phyloP scores from a whole-genome alignment of 257 asterid species.

The Fraxinus quadrangulata region DNA sequence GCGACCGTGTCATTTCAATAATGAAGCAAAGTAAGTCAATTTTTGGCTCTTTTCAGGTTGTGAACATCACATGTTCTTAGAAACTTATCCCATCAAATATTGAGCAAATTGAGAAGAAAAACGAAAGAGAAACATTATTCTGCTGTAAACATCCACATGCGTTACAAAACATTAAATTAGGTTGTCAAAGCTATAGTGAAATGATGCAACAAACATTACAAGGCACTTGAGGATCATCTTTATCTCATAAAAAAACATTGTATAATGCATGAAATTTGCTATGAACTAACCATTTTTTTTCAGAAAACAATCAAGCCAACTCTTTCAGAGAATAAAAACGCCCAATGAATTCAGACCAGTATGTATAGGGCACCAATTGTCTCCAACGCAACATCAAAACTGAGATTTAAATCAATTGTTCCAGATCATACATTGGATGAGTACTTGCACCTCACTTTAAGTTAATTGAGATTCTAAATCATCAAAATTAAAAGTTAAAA shows the following conservation, averaged over 20 bases:
- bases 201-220: not conserved
- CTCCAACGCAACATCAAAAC: not conserved
- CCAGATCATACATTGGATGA: not conserved
- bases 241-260: not conserved
- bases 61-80: not conserved
- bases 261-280: not conserved
- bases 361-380: not conserved
- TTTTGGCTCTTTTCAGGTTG: not conserved
- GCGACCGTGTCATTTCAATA: too few relatives aligned
- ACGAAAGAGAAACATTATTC: not conserved
- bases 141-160: not conserved
- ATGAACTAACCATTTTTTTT: not conserved
- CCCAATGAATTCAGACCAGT: not conserved
- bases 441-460: not conserved
- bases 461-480: not conserved
- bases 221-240: not conserved
- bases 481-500: not conserved
- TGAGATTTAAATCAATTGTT: not conserved
- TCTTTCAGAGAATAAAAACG: not conserved
- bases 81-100: not conserved
- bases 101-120: not conserved
- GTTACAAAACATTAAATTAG: not conserved
- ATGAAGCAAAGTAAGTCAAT: not conserved
- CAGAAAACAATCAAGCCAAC: not conserved
- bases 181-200: not conserved